Evolutionary conservation across 2,329 filamentous ascomycete species (phyloP).

Genomic region (Anisogramma anomala): DNA sequence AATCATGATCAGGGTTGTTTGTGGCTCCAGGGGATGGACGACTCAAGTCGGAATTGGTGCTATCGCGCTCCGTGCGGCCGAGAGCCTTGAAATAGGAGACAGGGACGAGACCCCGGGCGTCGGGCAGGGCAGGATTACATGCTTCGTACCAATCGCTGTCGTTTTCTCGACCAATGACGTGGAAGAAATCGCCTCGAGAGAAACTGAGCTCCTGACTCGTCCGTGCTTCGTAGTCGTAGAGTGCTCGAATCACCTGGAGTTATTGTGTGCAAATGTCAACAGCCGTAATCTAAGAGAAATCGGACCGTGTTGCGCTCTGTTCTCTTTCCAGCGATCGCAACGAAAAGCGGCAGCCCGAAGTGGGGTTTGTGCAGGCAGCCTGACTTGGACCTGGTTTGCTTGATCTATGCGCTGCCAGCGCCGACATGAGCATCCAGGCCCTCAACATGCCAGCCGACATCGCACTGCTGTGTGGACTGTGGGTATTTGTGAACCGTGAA

Average conservation of each 20-base stretch:
- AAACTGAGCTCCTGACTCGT: slow-evolving; percentile 75
- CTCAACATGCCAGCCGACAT: neutral
- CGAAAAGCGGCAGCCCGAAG: slow-evolving; percentile 3
- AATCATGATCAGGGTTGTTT: slow-evolving; percentile 71
- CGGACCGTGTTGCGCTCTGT: no score
- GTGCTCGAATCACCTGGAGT: slow-evolving; percentile 80
- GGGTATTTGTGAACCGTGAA: neutral
- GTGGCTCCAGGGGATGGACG: slow-evolving; percentile 33
- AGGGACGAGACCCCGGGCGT: slow-evolving; percentile 81
- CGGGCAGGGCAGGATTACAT: slow-evolving; percentile 82
- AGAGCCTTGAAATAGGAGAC: slow-evolving; percentile 89
- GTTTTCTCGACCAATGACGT: slow-evolving; percentile 92
- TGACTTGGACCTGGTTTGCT: no score
- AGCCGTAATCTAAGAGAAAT: no score
- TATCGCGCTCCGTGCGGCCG: slow-evolving; percentile 85
- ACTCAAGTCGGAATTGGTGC: slow-evolving; percentile 54
- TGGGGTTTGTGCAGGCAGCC: slow-evolving; percentile 8
- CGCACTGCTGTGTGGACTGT: neutral
- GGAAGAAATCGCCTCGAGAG: slow-evolving; percentile 91
- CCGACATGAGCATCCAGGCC: neutral
- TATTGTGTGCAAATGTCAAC: slow-evolving; percentile 17
- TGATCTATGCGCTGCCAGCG: slow-evolving; percentile 1
- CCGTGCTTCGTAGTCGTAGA: slow-evolving; percentile 81
- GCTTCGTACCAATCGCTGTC: slow-evolving; percentile 97
- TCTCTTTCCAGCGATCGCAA: no score